A percentile compares a stretch with the other conserved stretches of the same genome.
Conservation (phyloP, 768 basidiomycete species). For the Leccinum olivaceopallidum region DNA sequence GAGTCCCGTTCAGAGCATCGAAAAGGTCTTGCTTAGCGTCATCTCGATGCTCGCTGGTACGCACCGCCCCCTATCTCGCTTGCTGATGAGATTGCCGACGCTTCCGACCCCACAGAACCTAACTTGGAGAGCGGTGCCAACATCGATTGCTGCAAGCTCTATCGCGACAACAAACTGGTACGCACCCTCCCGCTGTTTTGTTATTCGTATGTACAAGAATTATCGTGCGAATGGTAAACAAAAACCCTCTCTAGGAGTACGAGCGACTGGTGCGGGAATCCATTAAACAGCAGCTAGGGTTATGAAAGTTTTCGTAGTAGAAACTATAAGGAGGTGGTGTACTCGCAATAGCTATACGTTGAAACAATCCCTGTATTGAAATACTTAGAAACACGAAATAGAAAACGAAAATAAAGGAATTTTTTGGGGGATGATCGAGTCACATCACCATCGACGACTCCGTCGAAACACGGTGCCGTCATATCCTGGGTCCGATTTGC, state of each 20-base stretch:
- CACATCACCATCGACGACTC: constrained; percentile 11
- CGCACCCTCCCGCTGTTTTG: constrained; percentile 14
- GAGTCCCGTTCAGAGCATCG: constrained; percentile 98
- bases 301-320: constrained; percentile 40
- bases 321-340: constrained; percentile 16
- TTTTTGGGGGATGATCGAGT: neutral
- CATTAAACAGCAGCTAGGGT: constrained; percentile 82
- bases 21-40: constrained; percentile 95
- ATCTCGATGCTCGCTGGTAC: constrained; percentile 95
- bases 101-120: constrained; percentile 58
- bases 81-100: neutral
- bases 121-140: constrained; percentile 98
- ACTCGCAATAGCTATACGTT: constrained; percentile 11
- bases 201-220: neutral
- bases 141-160: constrained; percentile 96
- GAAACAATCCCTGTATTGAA: constrained; percentile 3
- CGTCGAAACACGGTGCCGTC: constrained; percentile 50
- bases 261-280: constrained; percentile 82
- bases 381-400: constrained; percentile 4
- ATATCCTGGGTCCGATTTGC: constrained; percentile 43
- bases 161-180: constrained; percentile 78
- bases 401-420: neutral
- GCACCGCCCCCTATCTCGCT: constrained; percentile 19
- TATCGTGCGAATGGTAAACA: neutral
- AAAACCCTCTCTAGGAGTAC: constrained; percentile 58